phyloP scores from a whole-genome alignment of 2,329 filamentous ascomycete species.

The Colletotrichum karsti region DNA sequence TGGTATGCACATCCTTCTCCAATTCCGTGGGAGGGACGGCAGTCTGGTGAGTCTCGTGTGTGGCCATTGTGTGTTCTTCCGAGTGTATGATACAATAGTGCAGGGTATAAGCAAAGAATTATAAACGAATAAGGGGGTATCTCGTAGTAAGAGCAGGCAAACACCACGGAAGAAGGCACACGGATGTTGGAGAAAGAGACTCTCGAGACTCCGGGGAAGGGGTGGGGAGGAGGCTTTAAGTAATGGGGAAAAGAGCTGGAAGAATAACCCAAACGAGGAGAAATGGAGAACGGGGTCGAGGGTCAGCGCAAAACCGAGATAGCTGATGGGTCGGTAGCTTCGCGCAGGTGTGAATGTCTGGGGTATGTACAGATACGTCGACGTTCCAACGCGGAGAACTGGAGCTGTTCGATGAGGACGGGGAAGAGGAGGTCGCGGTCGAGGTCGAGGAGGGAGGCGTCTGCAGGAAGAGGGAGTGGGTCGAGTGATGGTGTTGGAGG shows the following conservation, averaged over 20 bases:
- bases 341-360: slow-evolving; percentile 13
- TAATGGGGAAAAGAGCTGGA: slow-evolving; percentile 18
- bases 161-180: slow-evolving; percentile 18
- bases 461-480: slow-evolving; percentile 26
- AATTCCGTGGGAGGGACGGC: slow-evolving; percentile 8
- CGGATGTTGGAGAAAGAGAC: neutral
- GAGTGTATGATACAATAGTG: slow-evolving; percentile 1
- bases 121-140: neutral
- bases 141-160: slow-evolving; percentile 5
- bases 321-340: slow-evolving; percentile 18
- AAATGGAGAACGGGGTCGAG: slow-evolving; percentile 11
- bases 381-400: slow-evolving; percentile 20
- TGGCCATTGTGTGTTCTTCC: slow-evolving; percentile 28
- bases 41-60: slow-evolving; percentile 8
- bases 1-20: slow-evolving; percentile 29
- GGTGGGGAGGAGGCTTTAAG: slow-evolving; percentile 24
- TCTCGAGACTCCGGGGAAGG: neutral
- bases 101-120: neutral
- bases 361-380: slow-evolving; percentile 26
- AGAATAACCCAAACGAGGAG: slow-evolving; percentile 12
- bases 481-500: slow-evolving; percentile 11
- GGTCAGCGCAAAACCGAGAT: slow-evolving; percentile 21
- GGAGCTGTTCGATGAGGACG: slow-evolving; percentile 9
- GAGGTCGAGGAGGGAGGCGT: slow-evolving; percentile 6
- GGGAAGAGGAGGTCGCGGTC: neutral